Evolutionary conservation across 2,329 filamentous ascomycete genomes (phyloP).

Genomic region (Plenodomus lindquistii): DNA sequence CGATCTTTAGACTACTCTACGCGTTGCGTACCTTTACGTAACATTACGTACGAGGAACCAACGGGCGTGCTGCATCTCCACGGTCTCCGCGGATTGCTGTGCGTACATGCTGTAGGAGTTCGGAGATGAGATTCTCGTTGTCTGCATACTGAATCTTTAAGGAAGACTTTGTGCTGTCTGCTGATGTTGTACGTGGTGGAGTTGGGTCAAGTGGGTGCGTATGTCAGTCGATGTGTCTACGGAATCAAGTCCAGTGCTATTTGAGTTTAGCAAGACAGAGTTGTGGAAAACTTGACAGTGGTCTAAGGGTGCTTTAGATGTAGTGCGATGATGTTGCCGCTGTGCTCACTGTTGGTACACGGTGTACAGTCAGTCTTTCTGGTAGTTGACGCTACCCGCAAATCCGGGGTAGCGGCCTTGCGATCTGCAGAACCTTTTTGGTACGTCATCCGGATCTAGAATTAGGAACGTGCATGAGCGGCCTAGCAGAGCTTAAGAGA

Average conservation of each 20-base stretch:
- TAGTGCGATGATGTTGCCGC: background rate
- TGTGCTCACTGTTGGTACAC: background rate
- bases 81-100: conserved; percentile 11
- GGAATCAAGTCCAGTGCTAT: no score
- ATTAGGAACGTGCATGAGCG: background rate
- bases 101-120: conserved; percentile 2
- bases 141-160: background rate
- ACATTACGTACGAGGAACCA: conserved; percentile 33
- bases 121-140: background rate
- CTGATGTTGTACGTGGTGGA: background rate
- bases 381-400: background rate
- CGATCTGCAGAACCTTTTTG: conserved; percentile 1
- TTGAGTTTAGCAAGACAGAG: no score
- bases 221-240: background rate
- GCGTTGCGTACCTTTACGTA: conserved; percentile 16
- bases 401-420: conserved; percentile 12
- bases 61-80: conserved; percentile 24
- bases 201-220: background rate
- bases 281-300: no score
- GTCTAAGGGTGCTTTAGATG: no score
- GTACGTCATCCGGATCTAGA: background rate
- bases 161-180: background rate
- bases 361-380: background rate
- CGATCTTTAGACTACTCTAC: background rate
- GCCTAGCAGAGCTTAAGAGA: background rate